Conservation (phyloP, 352 stramenopile species). For the Phytopythium litorale region DNA sequence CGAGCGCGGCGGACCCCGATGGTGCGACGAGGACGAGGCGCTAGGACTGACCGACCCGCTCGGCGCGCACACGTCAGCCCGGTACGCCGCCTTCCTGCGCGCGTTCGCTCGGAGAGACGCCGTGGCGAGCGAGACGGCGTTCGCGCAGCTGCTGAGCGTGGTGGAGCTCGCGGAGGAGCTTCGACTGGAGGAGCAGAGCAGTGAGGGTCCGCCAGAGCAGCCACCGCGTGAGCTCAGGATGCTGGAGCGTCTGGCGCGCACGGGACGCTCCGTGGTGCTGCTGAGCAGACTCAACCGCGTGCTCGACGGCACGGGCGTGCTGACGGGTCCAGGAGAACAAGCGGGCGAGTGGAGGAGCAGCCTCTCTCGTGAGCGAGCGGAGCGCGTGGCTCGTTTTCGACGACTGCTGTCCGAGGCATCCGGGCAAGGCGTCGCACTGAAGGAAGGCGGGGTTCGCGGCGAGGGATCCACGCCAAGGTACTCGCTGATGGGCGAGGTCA, state of each 20-base stretch:
- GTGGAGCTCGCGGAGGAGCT: background rate
- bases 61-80: background rate
- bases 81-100: background rate
- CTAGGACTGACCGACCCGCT: background rate
- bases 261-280: background rate
- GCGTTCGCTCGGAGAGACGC: background rate
- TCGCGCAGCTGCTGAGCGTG: slow-evolving; percentile 2
- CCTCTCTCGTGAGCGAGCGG: background rate
- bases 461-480: background rate
- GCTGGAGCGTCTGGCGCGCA: background rate
- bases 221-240: background rate
- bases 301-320: background rate
- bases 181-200: background rate
- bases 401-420: background rate
- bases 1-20: background rate
- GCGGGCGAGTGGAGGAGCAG: background rate
- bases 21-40: background rate
- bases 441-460: background rate
- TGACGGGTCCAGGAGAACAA: background rate
- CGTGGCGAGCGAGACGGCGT: background rate
- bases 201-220: background rate
- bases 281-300: background rate
- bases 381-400: background rate
- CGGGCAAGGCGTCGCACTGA: background rate
- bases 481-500: background rate